Evolutionary conservation across 371 early-diverging fungal species (phyloP), one percentile per base, ranked within the genome.

Genomic region (Furculomyces boomerangus): DNA sequence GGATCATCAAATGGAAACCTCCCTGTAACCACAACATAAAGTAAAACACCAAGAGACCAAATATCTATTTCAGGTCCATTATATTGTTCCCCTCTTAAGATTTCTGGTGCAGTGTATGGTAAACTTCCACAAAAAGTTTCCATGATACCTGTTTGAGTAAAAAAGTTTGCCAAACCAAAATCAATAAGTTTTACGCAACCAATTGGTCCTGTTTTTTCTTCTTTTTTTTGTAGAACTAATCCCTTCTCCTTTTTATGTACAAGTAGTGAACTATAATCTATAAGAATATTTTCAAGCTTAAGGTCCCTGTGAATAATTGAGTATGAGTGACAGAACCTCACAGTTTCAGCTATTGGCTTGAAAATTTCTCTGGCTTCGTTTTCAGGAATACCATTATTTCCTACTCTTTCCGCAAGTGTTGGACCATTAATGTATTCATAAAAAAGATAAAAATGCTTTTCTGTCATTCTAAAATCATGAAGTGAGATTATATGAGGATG

Each of bases 201-300:
- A 8, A 48, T 18, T 13, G 43, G 55, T 2, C 3, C 41, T 47
- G 39, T 3, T 31, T 25, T 2, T 32, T 3, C 14, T 51, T 24
- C 10, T 27, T 8, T 22, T 30, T 49, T 49, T 30, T 49, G 14
- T 26, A 28, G 50, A 10, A 18, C n/a, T 29, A 22, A 22, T 30
- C 16, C 16, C 35, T 7, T 16, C 35, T 10, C 16, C 35, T 3
- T 44, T 54, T 43, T n/a, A n/a, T n/a, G n/a, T n/a, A n/a, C n/a
- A n/a, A n/a, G n/a, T n/a, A n/a, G n/a, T 25, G 37, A 14, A 30
- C 63, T 52, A 27, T 71, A 59, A 63, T 79, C 74, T 41, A 90
- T 70, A 30, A 92, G 64, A 37, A 94, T 82, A 63, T 94, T 94
- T 66, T 94, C 95, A 53, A 92, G 81, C 73, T 94, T 93, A 54